These are phyloP conservation scores for Ceratocystis huliohia DNA, from an alignment of 2,329 filamentous ascomycete genomes.

Conservation along the genomic window DNA sequence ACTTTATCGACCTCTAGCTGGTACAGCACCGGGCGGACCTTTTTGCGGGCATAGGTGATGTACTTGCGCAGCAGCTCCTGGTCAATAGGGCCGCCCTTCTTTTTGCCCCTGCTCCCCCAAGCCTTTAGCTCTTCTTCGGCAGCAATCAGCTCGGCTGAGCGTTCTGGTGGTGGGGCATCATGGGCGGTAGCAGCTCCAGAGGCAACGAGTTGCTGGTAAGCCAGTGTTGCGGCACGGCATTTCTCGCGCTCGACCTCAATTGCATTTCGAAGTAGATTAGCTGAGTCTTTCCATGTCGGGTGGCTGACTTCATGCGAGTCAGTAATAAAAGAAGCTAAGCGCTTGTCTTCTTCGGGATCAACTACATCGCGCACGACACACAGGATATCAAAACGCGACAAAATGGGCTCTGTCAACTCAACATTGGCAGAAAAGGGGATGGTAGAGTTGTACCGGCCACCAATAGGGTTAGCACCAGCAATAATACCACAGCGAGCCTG, in stretches of 20 bases:
- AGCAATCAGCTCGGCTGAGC: conserved; percentile 36
- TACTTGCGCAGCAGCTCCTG: conserved; percentile 91
- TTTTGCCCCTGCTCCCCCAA: conserved; percentile 23
- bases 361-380: conserved; percentile 94
- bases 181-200: conserved; percentile 10
- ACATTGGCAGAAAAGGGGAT: conserved; percentile 95
- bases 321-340: conserved; percentile 87
- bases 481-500: conserved; percentile 94
- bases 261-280: conserved; percentile 33
- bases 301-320: conserved; percentile 88
- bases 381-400: conserved; percentile 95
- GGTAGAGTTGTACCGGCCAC: conserved; percentile 90
- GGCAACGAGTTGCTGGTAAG: conserved; percentile 12
- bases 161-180: conserved; percentile 23
- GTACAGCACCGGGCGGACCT: conserved; percentile 81
- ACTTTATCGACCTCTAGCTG: conserved; percentile 98
- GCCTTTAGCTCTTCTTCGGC: conserved; percentile 26
- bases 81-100: conserved; percentile 59
- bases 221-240: conserved; percentile 8
- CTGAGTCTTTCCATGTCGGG: conserved; percentile 41
- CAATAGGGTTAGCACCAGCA: conserved; percentile 90
- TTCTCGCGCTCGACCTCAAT: conserved; percentile 46
- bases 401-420: conserved; percentile 88
- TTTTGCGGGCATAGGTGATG: conserved; percentile 86
- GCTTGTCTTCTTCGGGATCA: conserved; percentile 82